Evolutionary conservation across 2,329 filamentous ascomycete species (phyloP), one percentile per base, ranked within the genome.

Genomic region (Lecanicillium sp.): DNA sequence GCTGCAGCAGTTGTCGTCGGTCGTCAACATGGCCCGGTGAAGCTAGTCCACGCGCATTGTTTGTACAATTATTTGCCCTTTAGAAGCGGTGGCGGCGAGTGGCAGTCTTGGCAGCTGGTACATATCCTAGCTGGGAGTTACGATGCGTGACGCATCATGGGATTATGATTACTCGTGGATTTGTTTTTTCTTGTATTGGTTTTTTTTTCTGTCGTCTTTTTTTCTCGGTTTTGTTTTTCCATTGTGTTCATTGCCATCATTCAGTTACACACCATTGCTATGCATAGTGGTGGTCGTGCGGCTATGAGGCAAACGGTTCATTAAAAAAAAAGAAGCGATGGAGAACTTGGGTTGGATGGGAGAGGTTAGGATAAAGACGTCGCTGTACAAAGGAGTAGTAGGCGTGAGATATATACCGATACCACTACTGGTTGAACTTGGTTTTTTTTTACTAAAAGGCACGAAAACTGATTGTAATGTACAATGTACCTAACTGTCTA

Each of bases 41-140:
- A 33, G n/a, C 87, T 89, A 62, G 86, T 87, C n/a, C n/a, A n/a
- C 33, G 90, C 74, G 43, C 90, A 30, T 32, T n/a, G 35, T 19
- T 47, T 47, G 44, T 47, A 47, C 21, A 21, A 47, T 47, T 41
- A 47, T 23, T 40, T 47, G 36, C 36, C 35, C n/a, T 47, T 45
- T 26, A 23, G 19, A 29, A 26, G 24, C 24, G 21, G 33, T 35
- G n/a, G 20, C 17, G 5, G 24, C 35, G 19, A 15, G 5, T 33
- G 30, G 20, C 17, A 20, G 44, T 21, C 33, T 39, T 47, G 20
- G 37, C 27, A 32, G 29, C 20, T 47, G 29, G 44, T 21, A 41
- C 9, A 40, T 15, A 33, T 33, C 20, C 27, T 37, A 41, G 44
- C 37, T 35, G 27, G 44, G 36, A 41, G 36, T 47, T 47, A 5